Conservation (phyloP, 73 alveolate genomes). For the Tetrahymena elliotti region DNA sequence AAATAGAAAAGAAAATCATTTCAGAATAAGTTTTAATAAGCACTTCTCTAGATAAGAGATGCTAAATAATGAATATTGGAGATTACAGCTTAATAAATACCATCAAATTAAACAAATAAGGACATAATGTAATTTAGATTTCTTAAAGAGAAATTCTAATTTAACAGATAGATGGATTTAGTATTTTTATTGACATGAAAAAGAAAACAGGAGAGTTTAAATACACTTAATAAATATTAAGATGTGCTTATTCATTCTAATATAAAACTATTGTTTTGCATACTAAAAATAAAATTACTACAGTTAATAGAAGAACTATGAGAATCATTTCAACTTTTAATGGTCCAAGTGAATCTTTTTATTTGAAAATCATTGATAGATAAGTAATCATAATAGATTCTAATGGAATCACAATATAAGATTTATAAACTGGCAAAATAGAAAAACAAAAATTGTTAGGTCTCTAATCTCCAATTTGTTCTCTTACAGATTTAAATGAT, state of each 20-base stretch:
- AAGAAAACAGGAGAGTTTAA: background rate
- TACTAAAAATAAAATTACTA: background rate
- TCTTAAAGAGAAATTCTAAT: background rate
- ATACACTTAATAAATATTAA: background rate
- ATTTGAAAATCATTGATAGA: background rate
- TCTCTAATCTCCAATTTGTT: background rate
- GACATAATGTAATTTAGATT: background rate
- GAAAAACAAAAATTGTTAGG: background rate
- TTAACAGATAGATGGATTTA: background rate
- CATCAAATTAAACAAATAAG: background rate
- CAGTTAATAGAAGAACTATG: background rate
- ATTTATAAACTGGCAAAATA: background rate
- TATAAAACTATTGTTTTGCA: background rate
- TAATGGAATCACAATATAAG: background rate
- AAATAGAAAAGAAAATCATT: background rate
- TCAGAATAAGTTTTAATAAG: background rate
- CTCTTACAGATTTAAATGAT: background rate
- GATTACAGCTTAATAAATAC: background rate
- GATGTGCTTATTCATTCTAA: background rate
- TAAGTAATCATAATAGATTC: background rate
- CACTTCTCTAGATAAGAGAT: background rate
- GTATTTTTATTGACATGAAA: background rate
- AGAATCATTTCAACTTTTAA: background rate
- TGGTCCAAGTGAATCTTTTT: background rate
- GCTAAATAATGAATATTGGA: background rate